Base-by-base conservation (phyloP, 2,329 filamentous ascomycete genomes). In the Ophiocordyceps camponoti-rufipedis region DNA sequence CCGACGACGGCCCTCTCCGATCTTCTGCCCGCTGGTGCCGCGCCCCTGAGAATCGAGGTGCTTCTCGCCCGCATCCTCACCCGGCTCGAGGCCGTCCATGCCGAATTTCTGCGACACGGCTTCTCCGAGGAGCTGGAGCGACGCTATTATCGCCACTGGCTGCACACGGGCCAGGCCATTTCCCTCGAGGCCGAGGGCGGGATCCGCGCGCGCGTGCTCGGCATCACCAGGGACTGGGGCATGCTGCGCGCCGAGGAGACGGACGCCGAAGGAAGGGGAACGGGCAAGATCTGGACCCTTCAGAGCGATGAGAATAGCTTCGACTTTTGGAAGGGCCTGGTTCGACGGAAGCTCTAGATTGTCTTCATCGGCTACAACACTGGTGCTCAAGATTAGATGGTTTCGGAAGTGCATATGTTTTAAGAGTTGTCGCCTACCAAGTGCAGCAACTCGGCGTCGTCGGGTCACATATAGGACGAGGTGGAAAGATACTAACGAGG, bases 301-400 rank as follows among this genome's bases (percentile, higher is more conserved):
- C 88, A 95, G 68, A 95, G 87, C 60, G 91, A 98, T 61, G 86
- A 88, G 59, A 98, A 98, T 57, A 95, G 88, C 61, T 98, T 98
- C 67, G 91, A 98, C 63, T 98, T 94, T 61, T 94, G 94, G 66
- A 85, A 76, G 57, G 91, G 91, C 0, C 58, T 98, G 55, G 67
- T 98, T 18, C 85, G 78, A 67, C 75, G 81, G 55, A 96, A 94
- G 69, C 62, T 79, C 2, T 87, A 58, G 50, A 12, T 39, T 9
- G 35, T 18, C 18, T 14, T 16, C 5, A 16, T 16, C 14, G 14
- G 14, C 14, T 38, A 38, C 9, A 7, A 38, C 33, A 16, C 33
- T 38, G 33, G n/a, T 38, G 23, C 23, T 23, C 23, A 23, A 5
- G 23, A 5, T 3, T 23, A 23, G 23, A 23, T 23, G 23, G 23